Conservation (phyloP, 805 yeast species). For the Saccharomycopsis microspora region DNA sequence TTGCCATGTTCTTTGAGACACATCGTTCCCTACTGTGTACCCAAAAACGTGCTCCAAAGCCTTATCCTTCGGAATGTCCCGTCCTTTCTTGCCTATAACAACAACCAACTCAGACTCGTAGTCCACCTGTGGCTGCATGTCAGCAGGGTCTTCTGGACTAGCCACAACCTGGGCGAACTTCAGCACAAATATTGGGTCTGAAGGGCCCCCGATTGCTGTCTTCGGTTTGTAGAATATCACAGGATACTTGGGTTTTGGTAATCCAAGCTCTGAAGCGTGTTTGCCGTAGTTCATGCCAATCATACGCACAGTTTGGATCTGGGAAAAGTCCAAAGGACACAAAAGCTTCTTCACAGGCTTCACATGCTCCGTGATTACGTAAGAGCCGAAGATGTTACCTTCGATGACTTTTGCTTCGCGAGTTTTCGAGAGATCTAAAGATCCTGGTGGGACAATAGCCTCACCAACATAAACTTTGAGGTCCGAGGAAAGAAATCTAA, state of each 20-base stretch:
- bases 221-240: conserved; percentile 41
- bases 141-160: conserved; percentile 1
- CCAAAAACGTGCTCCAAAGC: conserved; percentile 40
- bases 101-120: conserved; percentile 45
- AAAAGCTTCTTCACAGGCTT: conserved; percentile 26
- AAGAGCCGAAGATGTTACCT: conserved; percentile 35
- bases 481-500: conserved; percentile 36
- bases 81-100: conserved; percentile 38
- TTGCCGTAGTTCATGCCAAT: conserved; percentile 42
- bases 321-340: conserved; percentile 28
- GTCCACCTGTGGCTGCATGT: conserved; percentile 27
- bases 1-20: conserved; percentile 49
- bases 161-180: conserved; percentile 23
- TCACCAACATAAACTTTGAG: conserved; percentile 36
- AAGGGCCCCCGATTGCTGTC: conserved; percentile 33
- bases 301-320: conserved; percentile 31
- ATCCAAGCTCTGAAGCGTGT: conserved; percentile 29
- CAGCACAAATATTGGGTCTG: conserved; percentile 32
- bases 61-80: conserved; percentile 29
- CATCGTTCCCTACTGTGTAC: conserved; percentile 43
- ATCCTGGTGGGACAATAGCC: conserved; percentile 28
- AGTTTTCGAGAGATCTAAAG: conserved; percentile 27
- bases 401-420: conserved; percentile 30
- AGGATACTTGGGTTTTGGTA: conserved; percentile 36
- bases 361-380: conserved; percentile 28